These are phyloP conservation scores for Lachnellula occidentalis DNA, from an alignment of 2,329 filamentous ascomycete genomes.

Conservation along the genomic window DNA sequence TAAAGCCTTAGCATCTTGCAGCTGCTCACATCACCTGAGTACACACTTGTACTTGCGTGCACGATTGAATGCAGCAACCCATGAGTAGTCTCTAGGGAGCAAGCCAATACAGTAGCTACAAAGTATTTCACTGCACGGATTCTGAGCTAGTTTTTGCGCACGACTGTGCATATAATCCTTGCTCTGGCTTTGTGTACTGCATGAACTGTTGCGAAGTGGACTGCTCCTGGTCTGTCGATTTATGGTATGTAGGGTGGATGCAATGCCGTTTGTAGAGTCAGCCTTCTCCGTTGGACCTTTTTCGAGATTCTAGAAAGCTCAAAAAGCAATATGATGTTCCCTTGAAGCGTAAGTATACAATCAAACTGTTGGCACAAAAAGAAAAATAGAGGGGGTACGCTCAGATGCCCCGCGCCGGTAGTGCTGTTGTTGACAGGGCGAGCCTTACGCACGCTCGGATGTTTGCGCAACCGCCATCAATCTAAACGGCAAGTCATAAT, in stretches of 20 bases:
- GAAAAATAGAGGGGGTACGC: neutral
- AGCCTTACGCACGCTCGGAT: conserved; percentile 2
- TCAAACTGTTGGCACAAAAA: neutral
- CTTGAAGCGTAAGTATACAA: neutral
- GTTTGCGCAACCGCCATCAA: neutral
- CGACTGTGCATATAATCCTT: neutral
- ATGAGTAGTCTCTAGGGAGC: neutral
- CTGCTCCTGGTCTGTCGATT: neutral
- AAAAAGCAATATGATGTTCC: neutral
- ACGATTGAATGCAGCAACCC: neutral
- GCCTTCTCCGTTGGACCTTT: neutral
- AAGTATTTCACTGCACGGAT: neutral
- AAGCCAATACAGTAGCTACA: neutral
- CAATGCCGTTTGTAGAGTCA: neutral
- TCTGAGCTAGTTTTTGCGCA: neutral
- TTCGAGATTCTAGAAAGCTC: neutral
- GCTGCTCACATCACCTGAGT: neutral
- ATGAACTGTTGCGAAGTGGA: neutral
- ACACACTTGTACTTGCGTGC: neutral
- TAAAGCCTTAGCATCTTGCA: neutral
- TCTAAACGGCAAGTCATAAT: neutral
- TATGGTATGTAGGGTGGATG: neutral
- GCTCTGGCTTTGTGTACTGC: neutral
- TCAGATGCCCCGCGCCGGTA: neutral
- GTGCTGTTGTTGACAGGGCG: neutral